Conservation (phyloP, 129 eudicot genomes). For the Ambrosia trifida region DNA sequence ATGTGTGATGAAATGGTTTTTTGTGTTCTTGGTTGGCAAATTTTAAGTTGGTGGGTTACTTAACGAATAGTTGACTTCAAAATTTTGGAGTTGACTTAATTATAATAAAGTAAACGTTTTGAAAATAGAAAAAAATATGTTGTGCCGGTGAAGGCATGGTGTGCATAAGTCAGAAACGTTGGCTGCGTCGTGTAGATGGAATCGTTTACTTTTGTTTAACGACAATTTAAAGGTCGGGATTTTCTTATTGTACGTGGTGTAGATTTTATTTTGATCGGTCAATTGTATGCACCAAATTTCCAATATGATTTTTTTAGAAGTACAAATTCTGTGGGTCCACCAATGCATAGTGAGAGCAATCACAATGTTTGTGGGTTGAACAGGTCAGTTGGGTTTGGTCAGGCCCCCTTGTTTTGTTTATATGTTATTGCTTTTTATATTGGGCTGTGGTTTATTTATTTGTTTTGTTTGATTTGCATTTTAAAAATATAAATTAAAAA, state of each 20-base stretch:
- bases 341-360: no score
- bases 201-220: not conserved
- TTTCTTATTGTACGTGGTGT: not conserved
- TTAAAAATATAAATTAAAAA: no score
- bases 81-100: conserved; percentile 20
- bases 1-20: conserved; percentile 13
- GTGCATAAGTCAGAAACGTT: conserved; percentile 20
- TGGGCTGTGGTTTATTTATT: no score
- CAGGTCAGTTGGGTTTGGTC: no score
- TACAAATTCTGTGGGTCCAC: no score
- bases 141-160: not conserved
- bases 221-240: not conserved
- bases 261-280: not conserved
- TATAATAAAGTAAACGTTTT: conserved; percentile 11
- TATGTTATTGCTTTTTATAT: no score
- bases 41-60: not conserved
- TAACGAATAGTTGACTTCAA: not conserved
- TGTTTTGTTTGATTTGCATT: no score
- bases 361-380: no score
- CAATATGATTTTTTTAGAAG: no score
- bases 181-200: conserved; percentile 1
- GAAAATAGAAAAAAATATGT: conserved; percentile 13
- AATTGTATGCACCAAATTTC: no score
- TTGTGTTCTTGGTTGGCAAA: conserved; percentile 8
- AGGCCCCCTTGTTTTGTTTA: no score